Evolutionary conservation across 2,329 filamentous ascomycete species (phyloP).

Genomic region (Talaromyces sp.): DNA sequence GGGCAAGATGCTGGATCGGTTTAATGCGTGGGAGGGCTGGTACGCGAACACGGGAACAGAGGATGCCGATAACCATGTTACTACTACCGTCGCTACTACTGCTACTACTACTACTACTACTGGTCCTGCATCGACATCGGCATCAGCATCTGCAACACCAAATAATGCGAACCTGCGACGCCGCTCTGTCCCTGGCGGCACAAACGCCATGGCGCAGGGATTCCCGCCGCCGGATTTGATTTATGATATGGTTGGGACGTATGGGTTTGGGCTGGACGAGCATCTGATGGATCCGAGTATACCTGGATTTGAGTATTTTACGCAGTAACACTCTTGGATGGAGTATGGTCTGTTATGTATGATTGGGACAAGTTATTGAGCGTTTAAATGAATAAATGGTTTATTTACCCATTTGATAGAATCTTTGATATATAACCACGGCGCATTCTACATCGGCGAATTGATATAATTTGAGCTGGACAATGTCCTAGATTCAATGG

Average conservation of each 20-base stretch:
- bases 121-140: background rate
- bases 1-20: conserved; percentile 37
- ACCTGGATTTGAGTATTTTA: conserved; percentile 35
- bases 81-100: background rate
- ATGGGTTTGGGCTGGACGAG: conserved; percentile 37
- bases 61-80: background rate
- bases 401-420: too few relatives aligned
- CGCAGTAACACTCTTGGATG: conserved; percentile 14
- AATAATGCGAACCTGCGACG: background rate
- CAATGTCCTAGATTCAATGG: background rate
- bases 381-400: background rate
- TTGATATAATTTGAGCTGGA: background rate
- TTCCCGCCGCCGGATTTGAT: conserved; percentile 37
- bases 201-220: conserved; percentile 36
- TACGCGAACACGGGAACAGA: conserved; percentile 7
- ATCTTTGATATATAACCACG: too few relatives aligned
- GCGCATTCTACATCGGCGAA: background rate
- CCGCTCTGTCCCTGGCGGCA: conserved; percentile 31
- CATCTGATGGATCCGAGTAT: conserved; percentile 37
- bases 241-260: conserved; percentile 39
- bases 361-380: background rate
- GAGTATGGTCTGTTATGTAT: background rate
- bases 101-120: background rate
- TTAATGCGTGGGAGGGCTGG: conserved; percentile 35
- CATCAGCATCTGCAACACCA: background rate